phyloP scores from a whole-genome alignment of 495 filamentous ascomycete genomes.

The Glutinoglossum americanum region DNA sequence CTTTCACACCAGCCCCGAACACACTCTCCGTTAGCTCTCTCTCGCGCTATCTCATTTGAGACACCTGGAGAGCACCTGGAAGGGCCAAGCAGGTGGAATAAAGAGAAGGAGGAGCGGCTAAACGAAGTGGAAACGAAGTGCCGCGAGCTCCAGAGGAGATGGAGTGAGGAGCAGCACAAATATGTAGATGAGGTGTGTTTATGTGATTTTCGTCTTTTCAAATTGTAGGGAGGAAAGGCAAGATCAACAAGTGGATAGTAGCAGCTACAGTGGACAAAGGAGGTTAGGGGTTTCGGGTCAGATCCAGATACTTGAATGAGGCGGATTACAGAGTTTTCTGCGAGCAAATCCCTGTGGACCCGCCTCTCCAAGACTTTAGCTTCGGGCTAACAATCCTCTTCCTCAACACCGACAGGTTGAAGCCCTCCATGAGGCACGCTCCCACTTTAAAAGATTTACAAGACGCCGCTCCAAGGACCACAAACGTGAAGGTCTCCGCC shows the following conservation, averaged over 20 bases:
- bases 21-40: neutral
- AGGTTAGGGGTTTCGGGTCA: too few relatives aligned
- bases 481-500: neutral
- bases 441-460: neutral
- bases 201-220: neutral
- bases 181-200: constrained; percentile 3
- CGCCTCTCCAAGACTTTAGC: neutral
- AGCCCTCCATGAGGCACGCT: neutral
- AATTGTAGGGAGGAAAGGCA: neutral
- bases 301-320: neutral
- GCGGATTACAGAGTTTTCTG: neutral
- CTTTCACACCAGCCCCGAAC: neutral
- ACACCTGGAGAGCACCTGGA: neutral
- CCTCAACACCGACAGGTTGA: neutral
- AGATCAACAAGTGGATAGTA: neutral
- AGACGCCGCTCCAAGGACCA: constrained; percentile 4
- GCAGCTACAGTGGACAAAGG: too few relatives aligned
- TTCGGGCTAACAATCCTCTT: neutral
- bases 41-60: neutral
- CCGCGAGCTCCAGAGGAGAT: neutral
- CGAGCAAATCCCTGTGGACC: neutral
- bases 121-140: neutral
- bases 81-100: constrained; percentile 1
- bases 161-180: constrained; percentile 2
- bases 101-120: constrained; percentile 4